Base-by-base conservation (phyloP, 768 basidiomycete species). In the Trametes cingulata region DNA sequence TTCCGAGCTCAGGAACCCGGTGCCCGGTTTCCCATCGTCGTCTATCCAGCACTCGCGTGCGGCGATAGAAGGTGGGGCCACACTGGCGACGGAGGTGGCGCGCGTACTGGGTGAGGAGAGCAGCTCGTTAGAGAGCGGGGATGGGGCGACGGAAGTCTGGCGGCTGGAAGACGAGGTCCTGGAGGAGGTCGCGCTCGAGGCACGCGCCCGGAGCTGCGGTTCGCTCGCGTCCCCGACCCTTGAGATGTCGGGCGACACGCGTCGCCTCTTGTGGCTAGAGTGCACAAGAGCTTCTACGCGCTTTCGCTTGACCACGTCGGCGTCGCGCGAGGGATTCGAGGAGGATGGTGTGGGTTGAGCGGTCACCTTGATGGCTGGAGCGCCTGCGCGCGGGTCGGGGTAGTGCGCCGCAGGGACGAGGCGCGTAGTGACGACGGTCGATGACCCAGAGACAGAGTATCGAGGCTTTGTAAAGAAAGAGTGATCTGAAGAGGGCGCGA, bases 51-150 rank as follows among this genome's bases (percentile, higher is more conserved):
- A 74, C 17, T 82, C 76, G 24, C 75, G 73, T 35, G 56, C 47
- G 17, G 72, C 68, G 49, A 75, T 67, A 13, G 78, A 77, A n/a
- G 69, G 68, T 35, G 77, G 77, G 1, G 68, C 29, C 17, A 73
- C 61, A 0, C 83, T 81, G 60, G 85, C 73, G 0, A 69, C 72
- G 0, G 88, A 88, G 0, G 80, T 79, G 0, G 88, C 90, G 62
- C 87, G 86, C 59, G 90, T 90, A 64, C 86, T 83, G n/a, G 82
- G 81, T 40, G 85, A 81, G 10, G 80, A 78, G 27, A 80, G 82
- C 3, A 82, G 70, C 0, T 79, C 74, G 48, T 71, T 52, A 67
- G 74, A 22, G 8, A 59, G 58, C 19, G 64, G 56, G 2, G 60
- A 62, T 0, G 63, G 60, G 3, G 64, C 61, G 2, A 39, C 49